A percentile compares a stretch with the other conserved stretches of the same genome.
These are phyloP conservation scores for Phlegmacium glaucopus DNA, from an alignment of 768 basidiomycete genomes.

Conservation along the genomic window DNA sequence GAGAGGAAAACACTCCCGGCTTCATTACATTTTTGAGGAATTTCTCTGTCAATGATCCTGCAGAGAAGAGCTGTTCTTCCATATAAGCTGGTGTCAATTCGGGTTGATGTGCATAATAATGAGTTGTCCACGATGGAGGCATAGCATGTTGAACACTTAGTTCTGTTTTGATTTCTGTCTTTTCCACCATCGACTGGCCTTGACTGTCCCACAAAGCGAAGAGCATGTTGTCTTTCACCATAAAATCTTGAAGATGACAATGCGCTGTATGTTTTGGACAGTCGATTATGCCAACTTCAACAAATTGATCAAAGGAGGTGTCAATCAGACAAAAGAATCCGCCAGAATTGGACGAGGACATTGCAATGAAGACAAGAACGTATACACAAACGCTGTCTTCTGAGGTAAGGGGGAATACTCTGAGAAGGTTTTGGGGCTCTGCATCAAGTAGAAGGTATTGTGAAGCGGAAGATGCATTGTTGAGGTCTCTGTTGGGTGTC, in stretches of 20 bases:
- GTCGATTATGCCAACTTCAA: constrained; percentile 55
- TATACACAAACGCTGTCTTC: constrained; percentile 40
- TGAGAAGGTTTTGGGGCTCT: constrained; percentile 62
- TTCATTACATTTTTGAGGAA: constrained; percentile 82
- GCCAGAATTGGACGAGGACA: constrained; percentile 61
- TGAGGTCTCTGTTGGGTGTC: constrained; percentile 13
- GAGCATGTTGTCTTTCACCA: constrained; percentile 50
- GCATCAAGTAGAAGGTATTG: constrained; percentile 50
- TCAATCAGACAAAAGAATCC: constrained; percentile 76
- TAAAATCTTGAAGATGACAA: constrained; percentile 77
- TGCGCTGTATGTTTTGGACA: constrained; percentile 59
- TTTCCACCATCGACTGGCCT: constrained; percentile 70
- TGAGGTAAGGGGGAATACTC: constrained; percentile 48
- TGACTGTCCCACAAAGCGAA: constrained; percentile 81
- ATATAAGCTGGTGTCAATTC: constrained; percentile 85
- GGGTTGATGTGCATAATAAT: constrained; percentile 63
- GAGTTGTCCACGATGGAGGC: constrained; percentile 47
- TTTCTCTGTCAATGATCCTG: constrained; percentile 71
- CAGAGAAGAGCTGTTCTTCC: constrained; percentile 73
- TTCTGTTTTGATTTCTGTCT: constrained; percentile 40
- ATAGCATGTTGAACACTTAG: constrained; percentile 27
- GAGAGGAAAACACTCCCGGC: constrained; percentile 82
- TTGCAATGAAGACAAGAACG: constrained; percentile 71
- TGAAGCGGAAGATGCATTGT: constrained; percentile 12
- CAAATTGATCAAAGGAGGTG: constrained; percentile 54